A percentile compares a stretch with the other conserved stretches of the same genome.
Conservation (phyloP, 257 asterid species). For the Solanum pimpinellifolium region DNA sequence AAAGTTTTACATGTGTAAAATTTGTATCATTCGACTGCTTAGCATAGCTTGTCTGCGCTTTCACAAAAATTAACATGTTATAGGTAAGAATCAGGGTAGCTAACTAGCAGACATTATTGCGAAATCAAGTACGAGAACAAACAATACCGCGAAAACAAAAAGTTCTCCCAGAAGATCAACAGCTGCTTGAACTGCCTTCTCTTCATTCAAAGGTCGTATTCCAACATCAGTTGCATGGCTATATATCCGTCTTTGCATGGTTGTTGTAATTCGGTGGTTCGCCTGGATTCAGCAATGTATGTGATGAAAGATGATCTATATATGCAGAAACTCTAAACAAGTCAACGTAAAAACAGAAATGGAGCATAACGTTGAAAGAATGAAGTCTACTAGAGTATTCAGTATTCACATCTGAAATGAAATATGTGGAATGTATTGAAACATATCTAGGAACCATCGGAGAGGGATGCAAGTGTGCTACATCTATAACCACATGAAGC, state of each 20-base stretch:
- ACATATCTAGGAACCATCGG: not conserved
- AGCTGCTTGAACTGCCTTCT: constrained; percentile 94
- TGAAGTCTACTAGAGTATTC: not conserved
- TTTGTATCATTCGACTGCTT: not conserved
- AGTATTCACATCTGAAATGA: not conserved
- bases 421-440: not conserved
- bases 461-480: not conserved
- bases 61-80: not conserved
- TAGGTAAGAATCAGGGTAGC: not conserved
- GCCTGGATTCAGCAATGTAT: constrained; percentile 34
- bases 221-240: constrained; percentile 92
- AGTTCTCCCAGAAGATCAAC: constrained; percentile 84
- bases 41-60: not conserved
- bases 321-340: not conserved
- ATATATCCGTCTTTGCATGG: constrained; percentile 84
- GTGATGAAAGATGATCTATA: not conserved
- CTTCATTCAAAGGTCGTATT: constrained; percentile 90
- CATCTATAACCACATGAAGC: not conserved
- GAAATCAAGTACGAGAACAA: constrained; percentile 8
- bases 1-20: not conserved
- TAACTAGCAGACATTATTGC: not conserved
- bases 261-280: constrained; percentile 82
- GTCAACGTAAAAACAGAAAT: not conserved
- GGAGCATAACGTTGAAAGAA: not conserved
- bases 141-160: constrained; percentile 69